These are phyloP conservation scores for Chrysoporthe cubensis DNA, from an alignment of 2,329 filamentous ascomycete species.

Conservation along the genomic window DNA sequence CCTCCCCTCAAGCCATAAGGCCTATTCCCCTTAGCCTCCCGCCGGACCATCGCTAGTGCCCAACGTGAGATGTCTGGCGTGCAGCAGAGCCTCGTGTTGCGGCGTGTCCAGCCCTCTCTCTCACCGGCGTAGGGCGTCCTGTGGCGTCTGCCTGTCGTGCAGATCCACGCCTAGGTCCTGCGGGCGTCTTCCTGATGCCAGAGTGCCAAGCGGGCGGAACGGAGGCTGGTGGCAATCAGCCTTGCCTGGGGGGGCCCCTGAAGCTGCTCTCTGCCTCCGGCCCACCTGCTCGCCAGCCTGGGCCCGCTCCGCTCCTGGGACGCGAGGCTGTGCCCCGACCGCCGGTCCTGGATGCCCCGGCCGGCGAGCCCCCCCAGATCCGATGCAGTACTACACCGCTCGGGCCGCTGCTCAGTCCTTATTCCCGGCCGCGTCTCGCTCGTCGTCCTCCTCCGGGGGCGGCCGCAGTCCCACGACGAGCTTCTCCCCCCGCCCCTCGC, in stretches of 20 bases:
- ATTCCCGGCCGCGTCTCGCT: neutral
- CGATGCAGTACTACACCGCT: too few species aligned
- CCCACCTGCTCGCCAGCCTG: too few species aligned
- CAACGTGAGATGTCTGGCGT: neutral
- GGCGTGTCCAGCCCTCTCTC: neutral
- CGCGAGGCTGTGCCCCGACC: too few species aligned
- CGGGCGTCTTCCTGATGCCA: too few species aligned
- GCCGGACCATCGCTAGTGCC: neutral
- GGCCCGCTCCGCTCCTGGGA: neutral
- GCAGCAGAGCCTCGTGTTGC: neutral
- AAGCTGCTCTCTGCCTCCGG: too few species aligned
- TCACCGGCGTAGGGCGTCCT: neutral
- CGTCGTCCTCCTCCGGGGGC: conserved; percentile 47
- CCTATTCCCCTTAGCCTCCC: neutral
- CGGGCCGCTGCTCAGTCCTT: neutral
- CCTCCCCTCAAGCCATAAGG: neutral
- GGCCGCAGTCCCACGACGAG: conserved; percentile 40
- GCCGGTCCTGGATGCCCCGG: too few species aligned
- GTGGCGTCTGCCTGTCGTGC: neutral
- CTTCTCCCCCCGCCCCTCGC: conserved; percentile 40
- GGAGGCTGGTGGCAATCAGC: too few species aligned
- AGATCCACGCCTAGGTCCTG: too few species aligned
- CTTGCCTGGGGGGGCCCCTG: too few species aligned
- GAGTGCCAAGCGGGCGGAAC: too few species aligned
- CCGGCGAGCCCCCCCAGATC: too few species aligned